A percentile compares a stretch with the other conserved stretches of the same genome.
These are phyloP conservation scores for Myriangium duriaei DNA, from an alignment of 2,329 filamentous ascomycete species.

Conservation along the genomic window DNA sequence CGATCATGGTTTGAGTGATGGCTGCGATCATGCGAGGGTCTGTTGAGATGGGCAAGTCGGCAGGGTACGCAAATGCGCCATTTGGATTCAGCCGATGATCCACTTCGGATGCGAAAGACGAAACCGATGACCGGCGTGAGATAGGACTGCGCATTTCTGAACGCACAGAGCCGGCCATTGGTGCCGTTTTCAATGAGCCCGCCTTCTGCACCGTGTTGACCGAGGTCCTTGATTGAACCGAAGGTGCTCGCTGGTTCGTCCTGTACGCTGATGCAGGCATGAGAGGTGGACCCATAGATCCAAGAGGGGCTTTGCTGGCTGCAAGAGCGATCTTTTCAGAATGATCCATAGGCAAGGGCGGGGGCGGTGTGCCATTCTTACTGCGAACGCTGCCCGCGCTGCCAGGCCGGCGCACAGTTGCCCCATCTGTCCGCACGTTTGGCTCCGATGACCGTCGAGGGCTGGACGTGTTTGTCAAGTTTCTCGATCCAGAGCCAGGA, in stretches of 20 bases:
- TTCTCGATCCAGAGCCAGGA: constrained; percentile 14
- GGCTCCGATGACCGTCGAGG: constrained; percentile 13
- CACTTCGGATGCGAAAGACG: constrained; percentile 88
- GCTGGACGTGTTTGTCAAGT: constrained; percentile 11
- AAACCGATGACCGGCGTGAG: constrained; percentile 67
- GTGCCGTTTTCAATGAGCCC: constrained; percentile 42
- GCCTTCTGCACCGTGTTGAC: constrained; percentile 26
- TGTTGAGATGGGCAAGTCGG: constrained; percentile 54
- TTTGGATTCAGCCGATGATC: constrained; percentile 71
- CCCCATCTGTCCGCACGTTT: constrained; percentile 4
- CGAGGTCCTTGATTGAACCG: constrained; percentile 24
- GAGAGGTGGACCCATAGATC: constrained; percentile 70
- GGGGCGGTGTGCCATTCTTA: constrained; percentile 38
- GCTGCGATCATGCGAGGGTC: constrained; percentile 98
- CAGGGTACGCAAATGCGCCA: constrained; percentile 39
- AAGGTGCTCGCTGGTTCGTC: constrained; percentile 18
- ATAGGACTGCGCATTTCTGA: constrained; percentile 34
- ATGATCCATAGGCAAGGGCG: constrained; percentile 72
- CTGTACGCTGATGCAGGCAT: constrained; percentile 66
- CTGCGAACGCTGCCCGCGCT: constrained; percentile 58
- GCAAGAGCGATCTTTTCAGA: constrained; percentile 74
- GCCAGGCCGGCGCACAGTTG: constrained; percentile 43
- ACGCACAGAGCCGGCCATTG: constrained; percentile 33
- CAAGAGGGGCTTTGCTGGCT: constrained; percentile 39
- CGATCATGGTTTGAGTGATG: constrained; percentile 99